Base-by-base conservation (phyloP, 73 alveolate genomes). In the Tetrahymena elliotti region DNA sequence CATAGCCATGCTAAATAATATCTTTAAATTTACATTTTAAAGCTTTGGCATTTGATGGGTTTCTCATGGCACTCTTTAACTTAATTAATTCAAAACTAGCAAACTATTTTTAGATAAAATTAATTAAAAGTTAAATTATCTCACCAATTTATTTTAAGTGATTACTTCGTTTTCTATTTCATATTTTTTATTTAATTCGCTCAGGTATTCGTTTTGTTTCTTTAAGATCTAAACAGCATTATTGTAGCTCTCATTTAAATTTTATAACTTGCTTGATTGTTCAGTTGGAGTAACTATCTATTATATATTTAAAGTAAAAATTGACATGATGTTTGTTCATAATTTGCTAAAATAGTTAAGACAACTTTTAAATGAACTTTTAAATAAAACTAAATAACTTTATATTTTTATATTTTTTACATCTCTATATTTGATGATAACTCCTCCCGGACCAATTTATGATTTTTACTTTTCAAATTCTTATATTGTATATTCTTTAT, bases 401-500 rank as follows among this genome's bases (percentile, higher is more conserved):
- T n/a, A n/a, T n/a, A n/a, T n/a, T n/a, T n/a, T n/a, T n/a, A 22
- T 24, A 7, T 68, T 53, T 7, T 38, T 37, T 93, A 93, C 95
- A 33, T 94, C 96, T 33, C 96, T 83, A 68, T 68, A 68, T 33
- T 84, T 94, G 38, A 84, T 94, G 40, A 94, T 93, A 94, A 94
- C 93, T 38, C 93, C 93, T 88, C 95, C 96, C 40, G 39, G 83
- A 4, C 83, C 95, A n/a, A 84, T 24, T 34, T 84, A 22, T 16
- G 95, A 94, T 88, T 94, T 94, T 27, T 88, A 84, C 41, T 94
- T 94, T 31, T 94, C 96, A 13, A 94, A 52, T 13, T 94, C 96
- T 84, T 94, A 35, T 84, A 94, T 84, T 7, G 96, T 94, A 34
- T 88, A 94, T 94, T 94, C 96, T 94, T 94, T 94, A 94, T 94